Conservation (phyloP, 805 yeast genomes). For the Lipomyces japonicus region DNA sequence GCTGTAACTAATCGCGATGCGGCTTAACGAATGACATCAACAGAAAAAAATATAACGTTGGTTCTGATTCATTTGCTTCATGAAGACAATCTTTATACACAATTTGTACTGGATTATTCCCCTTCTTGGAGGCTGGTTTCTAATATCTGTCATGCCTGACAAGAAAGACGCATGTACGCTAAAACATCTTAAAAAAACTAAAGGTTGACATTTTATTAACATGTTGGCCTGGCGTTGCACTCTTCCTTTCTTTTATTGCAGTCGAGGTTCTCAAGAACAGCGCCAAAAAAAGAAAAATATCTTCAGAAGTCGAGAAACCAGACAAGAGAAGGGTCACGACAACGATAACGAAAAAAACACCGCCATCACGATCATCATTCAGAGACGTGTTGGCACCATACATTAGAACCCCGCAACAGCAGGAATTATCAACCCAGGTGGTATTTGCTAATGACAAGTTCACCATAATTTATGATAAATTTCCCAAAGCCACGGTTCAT, state of each 20-base stretch:
- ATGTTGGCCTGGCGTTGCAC: too few relatives aligned
- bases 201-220: too few relatives aligned
- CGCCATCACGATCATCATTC: conserved; percentile 33
- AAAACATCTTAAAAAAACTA: too few relatives aligned
- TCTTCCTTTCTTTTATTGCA: too few relatives aligned
- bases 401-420: conserved; percentile 45
- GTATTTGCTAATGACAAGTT: conserved; percentile 50
- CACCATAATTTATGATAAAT: conserved; percentile 56
- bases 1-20: too few relatives aligned
- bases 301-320: neutral
- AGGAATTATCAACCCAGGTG: conserved; percentile 38
- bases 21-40: too few relatives aligned
- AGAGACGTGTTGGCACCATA: conserved; percentile 48
- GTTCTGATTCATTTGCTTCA: too few relatives aligned
- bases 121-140: too few relatives aligned
- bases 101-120: too few relatives aligned
- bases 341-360: neutral
- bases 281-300: neutral
- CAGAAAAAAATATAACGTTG: too few relatives aligned
- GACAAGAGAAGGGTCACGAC: neutral
- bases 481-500: conserved; percentile 62
- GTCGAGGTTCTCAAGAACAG: neutral
- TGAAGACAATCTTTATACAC: too few relatives aligned
- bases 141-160: too few relatives aligned
- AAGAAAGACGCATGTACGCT: conserved; percentile 1